Evolutionary conservation across 2,329 filamentous ascomycete genomes (phyloP), one percentile per base, ranked within the genome.

Genomic region (Tolypocladium album): DNA sequence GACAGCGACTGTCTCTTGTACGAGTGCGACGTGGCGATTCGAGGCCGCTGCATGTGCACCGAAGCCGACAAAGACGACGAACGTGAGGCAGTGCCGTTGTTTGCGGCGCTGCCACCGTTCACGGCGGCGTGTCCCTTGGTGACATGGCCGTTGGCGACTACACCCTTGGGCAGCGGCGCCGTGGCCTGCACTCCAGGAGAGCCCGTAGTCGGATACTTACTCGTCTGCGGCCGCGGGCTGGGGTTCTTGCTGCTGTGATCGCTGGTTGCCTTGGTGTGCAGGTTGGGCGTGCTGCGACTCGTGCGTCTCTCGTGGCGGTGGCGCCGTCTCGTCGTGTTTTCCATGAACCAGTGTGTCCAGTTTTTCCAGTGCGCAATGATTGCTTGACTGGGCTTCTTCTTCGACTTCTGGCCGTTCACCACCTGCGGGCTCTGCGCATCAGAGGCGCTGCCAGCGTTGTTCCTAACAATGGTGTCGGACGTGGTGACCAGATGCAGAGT

Each of bases 401-500:
- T 78, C 27, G 80, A 72, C 65, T 83, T 84, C 58, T 77, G 64
- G 12, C 59, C 71, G 31, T 62, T 66, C 59, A 71, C 66, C 59
- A 69, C 67, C 59, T 70, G 67, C 34, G 67, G 62, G 62, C 74
- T 65, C 50, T 69, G 66, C 43, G 60, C 57, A 9, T 60, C 58
- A 2, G 59, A 55, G 1, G 55, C 56, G 43, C 61, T 65, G 40
- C 58, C 66, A 36, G 65, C 64, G 59, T 70, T 72, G 31, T 47
- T 55, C n/a, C 72, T 64, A 24, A 72, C 73, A 20, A 84, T 64
- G 1, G 76, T 78, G 22, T 84, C 82, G 8, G 79, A 78, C 0
- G 84, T 86, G 12, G 89, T 88, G 45, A 95, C 91, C 5, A 95
- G 83, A 69, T 96, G 91, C 39, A 97, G 81, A 64, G 91, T 94